phyloP scores from a whole-genome alignment of 1,284 basidiomycete genomes.

The Papiliotrema flavescens region DNA sequence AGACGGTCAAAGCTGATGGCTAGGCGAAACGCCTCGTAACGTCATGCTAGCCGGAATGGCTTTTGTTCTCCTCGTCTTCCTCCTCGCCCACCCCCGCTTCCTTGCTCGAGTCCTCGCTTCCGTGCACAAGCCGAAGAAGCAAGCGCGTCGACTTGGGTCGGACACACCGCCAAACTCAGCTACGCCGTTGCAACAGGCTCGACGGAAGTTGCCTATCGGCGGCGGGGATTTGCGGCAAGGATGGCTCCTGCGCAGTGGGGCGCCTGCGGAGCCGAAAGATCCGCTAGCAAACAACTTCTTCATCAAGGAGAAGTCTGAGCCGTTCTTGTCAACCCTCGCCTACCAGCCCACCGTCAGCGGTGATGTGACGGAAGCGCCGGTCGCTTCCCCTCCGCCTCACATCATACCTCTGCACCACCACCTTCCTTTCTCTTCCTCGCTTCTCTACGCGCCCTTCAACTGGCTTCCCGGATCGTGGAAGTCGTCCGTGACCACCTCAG shows the following conservation, averaged over 20 bases:
- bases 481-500: slow-evolving; percentile 29
- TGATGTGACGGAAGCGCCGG: background rate
- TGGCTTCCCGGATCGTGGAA: slow-evolving; percentile 19
- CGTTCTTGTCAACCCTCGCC: slow-evolving; percentile 2
- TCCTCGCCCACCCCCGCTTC: slow-evolving; percentile 40
- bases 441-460: slow-evolving; percentile 32
- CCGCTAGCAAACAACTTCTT: background rate
- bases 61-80: slow-evolving; percentile 30
- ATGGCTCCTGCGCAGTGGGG: slow-evolving; percentile 28
- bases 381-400: slow-evolving; percentile 39
- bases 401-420: slow-evolving; percentile 23
- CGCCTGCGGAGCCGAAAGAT: too few relatives aligned
- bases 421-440: slow-evolving; percentile 24
- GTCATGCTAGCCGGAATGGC: slow-evolving; percentile 26
- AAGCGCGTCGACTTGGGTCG: too few relatives aligned
- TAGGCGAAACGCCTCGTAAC: slow-evolving; percentile 24
- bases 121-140: slow-evolving; percentile 2
- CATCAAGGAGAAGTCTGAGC: background rate
- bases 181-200: slow-evolving; percentile 2
- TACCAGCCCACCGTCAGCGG: background rate
- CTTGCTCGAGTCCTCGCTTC: slow-evolving; percentile 42
- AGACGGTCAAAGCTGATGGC: background rate
- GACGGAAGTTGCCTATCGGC: slow-evolving; percentile 12
- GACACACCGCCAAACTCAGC: background rate
- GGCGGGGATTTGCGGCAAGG: slow-evolving; percentile 32